These are phyloP conservation scores for Venturia carpophila DNA, from an alignment of 2,329 filamentous ascomycete species.

Conservation along the genomic window DNA sequence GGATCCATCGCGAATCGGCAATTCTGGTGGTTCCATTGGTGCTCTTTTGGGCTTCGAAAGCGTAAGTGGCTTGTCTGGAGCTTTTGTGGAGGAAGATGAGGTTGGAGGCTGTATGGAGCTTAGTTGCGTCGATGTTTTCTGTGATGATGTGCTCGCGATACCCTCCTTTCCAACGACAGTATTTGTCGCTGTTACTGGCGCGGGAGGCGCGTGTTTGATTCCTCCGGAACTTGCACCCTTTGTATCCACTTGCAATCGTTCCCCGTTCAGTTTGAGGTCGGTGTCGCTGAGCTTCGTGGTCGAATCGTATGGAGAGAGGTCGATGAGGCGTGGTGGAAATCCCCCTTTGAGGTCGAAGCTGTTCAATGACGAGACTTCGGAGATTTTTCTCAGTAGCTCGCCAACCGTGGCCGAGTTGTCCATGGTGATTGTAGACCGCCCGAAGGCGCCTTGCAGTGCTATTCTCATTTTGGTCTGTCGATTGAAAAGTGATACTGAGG, in stretches of 20 bases:
- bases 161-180: constrained; percentile 23
- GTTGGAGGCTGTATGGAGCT: constrained; percentile 21
- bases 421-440: constrained; percentile 63
- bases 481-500: background rate
- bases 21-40: constrained; percentile 51
- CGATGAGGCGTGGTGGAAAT: constrained; percentile 67
- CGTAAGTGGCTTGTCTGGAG: constrained; percentile 12
- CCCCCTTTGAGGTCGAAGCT: constrained; percentile 75
- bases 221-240: constrained; percentile 32
- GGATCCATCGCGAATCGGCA: constrained; percentile 48
- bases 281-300: constrained; percentile 46
- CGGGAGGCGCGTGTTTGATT: background rate
- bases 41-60: constrained; percentile 21
- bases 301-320: constrained; percentile 47
- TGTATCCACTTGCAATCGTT: constrained; percentile 57
- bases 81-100: constrained; percentile 19
- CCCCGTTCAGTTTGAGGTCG: constrained; percentile 56
- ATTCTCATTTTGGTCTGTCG: background rate
- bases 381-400: constrained; percentile 54
- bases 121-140: constrained; percentile 20
- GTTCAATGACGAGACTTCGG: constrained; percentile 54
- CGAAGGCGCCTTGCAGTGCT: constrained; percentile 46
- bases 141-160: constrained; percentile 17
- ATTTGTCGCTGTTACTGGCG: background rate
- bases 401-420: constrained; percentile 59